Conservation (phyloP, 2,329 filamentous ascomycete genomes). For the Apiospora hydei region DNA sequence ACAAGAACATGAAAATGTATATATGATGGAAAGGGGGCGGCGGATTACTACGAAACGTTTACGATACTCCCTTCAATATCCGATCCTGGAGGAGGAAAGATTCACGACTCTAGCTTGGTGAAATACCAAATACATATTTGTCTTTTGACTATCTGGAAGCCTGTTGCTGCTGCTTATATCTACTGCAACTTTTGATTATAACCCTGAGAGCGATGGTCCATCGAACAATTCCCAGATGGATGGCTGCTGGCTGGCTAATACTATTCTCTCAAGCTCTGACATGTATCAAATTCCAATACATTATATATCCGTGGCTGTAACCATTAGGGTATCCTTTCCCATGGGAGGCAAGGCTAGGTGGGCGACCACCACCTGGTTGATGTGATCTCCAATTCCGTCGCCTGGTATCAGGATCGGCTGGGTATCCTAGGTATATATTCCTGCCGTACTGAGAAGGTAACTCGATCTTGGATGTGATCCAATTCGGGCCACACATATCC, state of each 20-base stretch:
- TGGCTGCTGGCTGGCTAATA: neutral
- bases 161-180: neutral
- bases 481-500: too few species aligned
- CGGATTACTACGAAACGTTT: slow-evolving; percentile 25
- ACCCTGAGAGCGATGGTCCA: neutral
- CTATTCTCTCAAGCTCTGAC: neutral
- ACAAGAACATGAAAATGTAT: neutral
- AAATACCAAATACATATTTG: slow-evolving; percentile 4
- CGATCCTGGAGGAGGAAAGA: neutral
- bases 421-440: too few species aligned
- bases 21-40: neutral
- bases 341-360: too few species aligned
- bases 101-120: slow-evolving; percentile 13
- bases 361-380: too few species aligned
- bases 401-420: too few species aligned
- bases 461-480: too few species aligned
- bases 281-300: too few species aligned
- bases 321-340: too few species aligned
- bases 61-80: slow-evolving; percentile 20
- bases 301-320: too few species aligned
- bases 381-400: too few species aligned
- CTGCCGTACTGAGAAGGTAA: too few species aligned
- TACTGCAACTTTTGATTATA: neutral
- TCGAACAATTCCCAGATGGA: neutral
- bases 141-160: neutral